A percentile compares a stretch with the other conserved stretches of the same genome.
phyloP scores from a whole-genome alignment of 1,284 basidiomycete genomes.

The Malassezia vespertilionis region DNA sequence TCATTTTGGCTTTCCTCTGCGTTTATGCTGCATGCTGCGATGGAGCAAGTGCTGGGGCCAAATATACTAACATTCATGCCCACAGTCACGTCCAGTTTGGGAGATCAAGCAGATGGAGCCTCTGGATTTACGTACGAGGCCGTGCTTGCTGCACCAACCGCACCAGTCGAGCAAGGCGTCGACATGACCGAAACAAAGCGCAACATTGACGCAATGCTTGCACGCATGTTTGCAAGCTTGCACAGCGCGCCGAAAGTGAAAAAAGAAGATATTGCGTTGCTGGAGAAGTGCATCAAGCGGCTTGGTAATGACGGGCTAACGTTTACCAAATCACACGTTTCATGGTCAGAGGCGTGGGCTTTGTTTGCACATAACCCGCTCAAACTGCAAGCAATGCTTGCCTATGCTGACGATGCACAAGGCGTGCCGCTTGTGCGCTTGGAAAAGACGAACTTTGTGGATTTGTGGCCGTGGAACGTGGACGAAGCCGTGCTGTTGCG shows the following conservation, averaged over 20 bases:
- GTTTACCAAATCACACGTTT: not conserved
- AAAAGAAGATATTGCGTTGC: not conserved
- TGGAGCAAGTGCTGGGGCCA: not conserved
- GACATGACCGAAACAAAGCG: not conserved
- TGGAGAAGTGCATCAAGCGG: not conserved
- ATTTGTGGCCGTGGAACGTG: conserved; percentile 1
- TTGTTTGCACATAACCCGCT: conserved; percentile 12
- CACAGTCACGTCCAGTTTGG: conserved; percentile 1
- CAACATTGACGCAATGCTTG: conserved; percentile 2
- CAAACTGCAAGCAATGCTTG: conserved; percentile 10
- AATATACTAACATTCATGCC: conserved; percentile 4
- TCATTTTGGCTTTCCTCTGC: conserved; percentile 20
- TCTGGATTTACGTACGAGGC: conserved; percentile 15
- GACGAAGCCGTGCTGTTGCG: conserved; percentile 7
- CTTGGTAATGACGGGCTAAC: not conserved
- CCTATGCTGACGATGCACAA: not conserved
- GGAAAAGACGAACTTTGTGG: conserved; percentile 5
- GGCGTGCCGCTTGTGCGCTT: conserved; percentile 12
- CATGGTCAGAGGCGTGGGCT: not conserved
- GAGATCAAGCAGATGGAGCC: not conserved
- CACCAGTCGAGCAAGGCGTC: not conserved
- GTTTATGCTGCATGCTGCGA: conserved; percentile 14
- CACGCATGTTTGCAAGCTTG: not conserved
- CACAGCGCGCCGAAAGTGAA: not conserved
- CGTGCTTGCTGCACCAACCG: not conserved